Base-by-base conservation (phyloP, 768 basidiomycete species). In the Candolleomyces aberdarensis region DNA sequence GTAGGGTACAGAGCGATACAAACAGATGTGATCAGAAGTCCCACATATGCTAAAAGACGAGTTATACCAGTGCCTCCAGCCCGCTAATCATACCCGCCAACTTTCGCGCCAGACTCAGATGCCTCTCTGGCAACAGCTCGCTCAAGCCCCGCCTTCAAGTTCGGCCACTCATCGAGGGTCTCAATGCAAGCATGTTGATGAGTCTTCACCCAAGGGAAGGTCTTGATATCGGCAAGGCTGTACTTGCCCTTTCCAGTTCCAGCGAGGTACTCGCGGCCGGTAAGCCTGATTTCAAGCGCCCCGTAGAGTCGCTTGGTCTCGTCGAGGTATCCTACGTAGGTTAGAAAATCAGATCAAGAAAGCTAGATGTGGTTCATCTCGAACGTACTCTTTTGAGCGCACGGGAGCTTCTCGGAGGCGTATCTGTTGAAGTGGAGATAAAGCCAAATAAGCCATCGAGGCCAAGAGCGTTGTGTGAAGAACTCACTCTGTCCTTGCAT, bases 291-390 rank as follows among this genome's bases (percentile, higher is more conserved):
- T 67, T 96, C 86, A 47, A 96, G 81, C 3, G 96, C 94, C n/a
- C 83, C 77, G 69, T 90, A 94, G 20, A 96, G 80, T 26, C 95
- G 84, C 66, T 84, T 86, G 3, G 91, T 91, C 79, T 96, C 95
- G 29, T 92, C 85, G 20, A 78, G 65, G 73, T 92, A 96, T 56
- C 93, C 85, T 85, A 74, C 5, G 57, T 39, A 22, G 26, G 26
- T 26, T 26, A 1, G 2, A 5, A 52, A 41, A 57, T 54, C n/a
- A 47, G 19, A n/a, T 50, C 29, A 44, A 14, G 32, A 10, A 15
- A 58, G 32, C 68, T 39, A 67, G 17, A 62, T 26, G 26, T 26
- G 26, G 2, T 3, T 26, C 58, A 68, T 53, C 62, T 53, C 63
- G 5, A 54, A 69, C 80, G 62, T 51, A 86, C 87, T 81, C 64